Percentiles rank a stretch among this genome's conserved stretches.
These are phyloP conservation scores for Punica granatum DNA, from an alignment of 345 rosid species.

Conservation along the genomic window DNA sequence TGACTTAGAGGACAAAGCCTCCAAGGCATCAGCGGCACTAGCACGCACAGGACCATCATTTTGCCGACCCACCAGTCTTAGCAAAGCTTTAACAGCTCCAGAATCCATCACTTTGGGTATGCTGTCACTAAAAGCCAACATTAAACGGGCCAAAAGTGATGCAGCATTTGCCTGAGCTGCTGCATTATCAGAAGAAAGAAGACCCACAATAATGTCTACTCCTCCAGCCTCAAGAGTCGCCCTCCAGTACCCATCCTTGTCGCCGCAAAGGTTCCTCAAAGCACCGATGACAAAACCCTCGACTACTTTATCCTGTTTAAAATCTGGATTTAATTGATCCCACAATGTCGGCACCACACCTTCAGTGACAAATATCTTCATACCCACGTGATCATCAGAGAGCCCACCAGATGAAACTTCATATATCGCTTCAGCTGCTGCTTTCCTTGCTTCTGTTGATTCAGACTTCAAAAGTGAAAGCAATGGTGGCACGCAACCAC, in stretches of 20 bases:
- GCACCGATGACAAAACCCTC: conserved; percentile 84
- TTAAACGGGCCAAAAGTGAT: conserved; percentile 72
- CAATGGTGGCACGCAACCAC: conserved; percentile 87
- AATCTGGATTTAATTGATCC: conserved; percentile 58
- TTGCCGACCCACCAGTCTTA: conserved; percentile 48
- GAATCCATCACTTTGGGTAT: conserved; percentile 61
- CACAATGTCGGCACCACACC: conserved; percentile 76
- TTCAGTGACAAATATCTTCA: conserved; percentile 79
- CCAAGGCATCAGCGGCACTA: conserved; percentile 75
- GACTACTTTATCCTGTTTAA: conserved; percentile 61
- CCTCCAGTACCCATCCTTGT: conserved; percentile 68
- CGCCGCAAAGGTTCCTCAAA: conserved; percentile 76
- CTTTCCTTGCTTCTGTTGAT: conserved; percentile 60
- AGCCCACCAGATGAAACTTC: conserved; percentile 77
- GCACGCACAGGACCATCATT: conserved; percentile 58
- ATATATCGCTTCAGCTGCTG: conserved; percentile 72
- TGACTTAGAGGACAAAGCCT: conserved; percentile 68
- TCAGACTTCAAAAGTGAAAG: conserved; percentile 73
- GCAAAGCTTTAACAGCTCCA: conserved; percentile 62
- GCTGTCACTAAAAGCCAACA: conserved; percentile 57
- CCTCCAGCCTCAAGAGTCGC: conserved; percentile 69
- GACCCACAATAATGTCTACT: conserved; percentile 56
- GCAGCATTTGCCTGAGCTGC: conserved; percentile 83
- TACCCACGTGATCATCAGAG: conserved; percentile 76
- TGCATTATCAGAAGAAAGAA: conserved; percentile 67